These are phyloP conservation scores for Emmonsiellopsis sp. DNA, from an alignment of 2,329 filamentous ascomycete genomes.

Conservation along the genomic window DNA sequence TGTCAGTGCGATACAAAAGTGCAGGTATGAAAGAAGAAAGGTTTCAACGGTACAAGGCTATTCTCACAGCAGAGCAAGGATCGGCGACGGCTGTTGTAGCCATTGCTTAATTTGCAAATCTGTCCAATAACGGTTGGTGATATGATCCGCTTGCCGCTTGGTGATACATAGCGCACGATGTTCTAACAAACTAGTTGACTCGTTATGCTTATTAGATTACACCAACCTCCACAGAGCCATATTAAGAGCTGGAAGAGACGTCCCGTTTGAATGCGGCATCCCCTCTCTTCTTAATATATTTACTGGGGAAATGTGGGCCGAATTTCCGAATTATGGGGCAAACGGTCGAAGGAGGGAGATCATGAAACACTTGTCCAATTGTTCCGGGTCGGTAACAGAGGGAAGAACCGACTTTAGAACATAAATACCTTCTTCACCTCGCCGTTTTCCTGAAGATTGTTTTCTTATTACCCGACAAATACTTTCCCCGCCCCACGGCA, in stretches of 20 bases:
- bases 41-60: too few relatives aligned
- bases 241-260: too few relatives aligned
- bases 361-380: neutral
- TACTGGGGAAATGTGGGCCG: neutral
- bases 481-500: neutral
- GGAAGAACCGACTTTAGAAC: neutral
- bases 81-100: too few relatives aligned
- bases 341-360: neutral
- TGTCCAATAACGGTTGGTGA: too few relatives aligned
- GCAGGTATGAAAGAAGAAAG: neutral
- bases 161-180: too few relatives aligned
- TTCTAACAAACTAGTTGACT: too few relatives aligned
- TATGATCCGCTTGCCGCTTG: too few relatives aligned
- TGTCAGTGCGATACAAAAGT: neutral
- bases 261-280: neutral
- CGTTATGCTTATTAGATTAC: too few relatives aligned
- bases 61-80: too few relatives aligned
- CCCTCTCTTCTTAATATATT: neutral
- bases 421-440: neutral
- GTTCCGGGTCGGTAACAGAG: neutral
- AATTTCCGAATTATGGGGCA: neutral
- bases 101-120: too few relatives aligned
- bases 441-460: neutral
- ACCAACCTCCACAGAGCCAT: too few relatives aligned
- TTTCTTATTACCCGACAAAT: neutral